These are phyloP conservation scores for Fusarium sp. DNA, from an alignment of 2,329 filamentous ascomycete genomes.

Conservation along the genomic window DNA sequence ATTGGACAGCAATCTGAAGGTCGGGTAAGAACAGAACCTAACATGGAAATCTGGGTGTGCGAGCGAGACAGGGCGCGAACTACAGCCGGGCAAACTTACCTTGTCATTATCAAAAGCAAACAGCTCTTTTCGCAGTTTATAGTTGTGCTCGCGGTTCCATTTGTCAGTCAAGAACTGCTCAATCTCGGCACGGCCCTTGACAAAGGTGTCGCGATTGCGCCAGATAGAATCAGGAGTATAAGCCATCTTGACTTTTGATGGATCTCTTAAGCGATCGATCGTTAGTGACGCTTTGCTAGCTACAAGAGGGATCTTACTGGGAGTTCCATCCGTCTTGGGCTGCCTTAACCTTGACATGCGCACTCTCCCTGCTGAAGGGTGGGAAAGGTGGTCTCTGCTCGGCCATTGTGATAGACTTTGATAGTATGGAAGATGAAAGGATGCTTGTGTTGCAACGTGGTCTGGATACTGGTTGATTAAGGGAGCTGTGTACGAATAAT, in stretches of 20 bases:
- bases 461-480: neutral
- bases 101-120: slow-evolving; percentile 81
- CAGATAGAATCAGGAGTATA: slow-evolving; percentile 84
- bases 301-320: slow-evolving; percentile 60
- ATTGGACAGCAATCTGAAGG: slow-evolving; percentile 81
- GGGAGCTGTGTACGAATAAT: neutral
- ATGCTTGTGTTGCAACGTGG: neutral
- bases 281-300: neutral
- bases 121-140: slow-evolving; percentile 84
- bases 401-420: neutral
- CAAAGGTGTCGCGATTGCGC: slow-evolving; percentile 80
- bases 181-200: slow-evolving; percentile 77
- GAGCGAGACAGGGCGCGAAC: accelerated
- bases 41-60: accelerated
- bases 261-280: slow-evolving; percentile 63
- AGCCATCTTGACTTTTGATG: slow-evolving; percentile 73
- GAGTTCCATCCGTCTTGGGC: slow-evolving; percentile 89
- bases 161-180: slow-evolving; percentile 77
- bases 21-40: neutral
- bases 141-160: slow-evolving; percentile 79
- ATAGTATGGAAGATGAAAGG: neutral
- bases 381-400: slow-evolving; percentile 64
- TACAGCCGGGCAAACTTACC: slow-evolving; percentile 48
- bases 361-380: slow-evolving; percentile 80
- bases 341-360: slow-evolving; percentile 82